Percentiles rank a stretch among this genome's conserved stretches.
Evolutionary conservation across 352 stramenopile species (phyloP).

Genomic region (Globisporangium cystogenes): DNA sequence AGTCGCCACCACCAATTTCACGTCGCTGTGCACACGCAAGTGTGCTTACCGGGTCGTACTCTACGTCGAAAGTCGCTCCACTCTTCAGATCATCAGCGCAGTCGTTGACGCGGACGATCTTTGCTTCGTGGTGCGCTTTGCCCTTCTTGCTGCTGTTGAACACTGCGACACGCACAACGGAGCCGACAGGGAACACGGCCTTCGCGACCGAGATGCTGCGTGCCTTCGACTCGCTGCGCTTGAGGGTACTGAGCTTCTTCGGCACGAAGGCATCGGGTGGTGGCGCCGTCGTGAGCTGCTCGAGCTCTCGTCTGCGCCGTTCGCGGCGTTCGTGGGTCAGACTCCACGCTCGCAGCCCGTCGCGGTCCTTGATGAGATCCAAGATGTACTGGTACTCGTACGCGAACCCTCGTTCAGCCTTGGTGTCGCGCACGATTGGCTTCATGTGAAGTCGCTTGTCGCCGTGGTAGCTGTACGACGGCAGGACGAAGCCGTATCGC

Average conservation of each 20-base stretch:
- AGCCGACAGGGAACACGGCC: conserved; percentile 37
- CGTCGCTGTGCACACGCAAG: too few relatives aligned
- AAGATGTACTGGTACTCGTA: conserved; percentile 75
- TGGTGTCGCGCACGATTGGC: conserved; percentile 26
- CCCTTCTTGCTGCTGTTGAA: conserved; percentile 9
- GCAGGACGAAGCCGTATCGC: conserved; percentile 50
- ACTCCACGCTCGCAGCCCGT: conserved; percentile 58
- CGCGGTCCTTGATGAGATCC: conserved; percentile 57
- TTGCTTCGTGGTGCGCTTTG: conserved; percentile 17
- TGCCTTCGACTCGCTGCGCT: background rate
- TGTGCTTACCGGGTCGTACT: conserved; percentile 35
- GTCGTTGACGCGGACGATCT: conserved; percentile 27
- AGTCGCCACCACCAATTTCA: background rate
- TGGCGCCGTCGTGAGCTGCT: too few relatives aligned
- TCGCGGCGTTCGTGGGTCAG: conserved; percentile 31
- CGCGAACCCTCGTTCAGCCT: conserved; percentile 38
- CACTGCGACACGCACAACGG: conserved; percentile 26
- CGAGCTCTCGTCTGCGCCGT: conserved; percentile 5
- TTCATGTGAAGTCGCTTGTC: conserved; percentile 45
- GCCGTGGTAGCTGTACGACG: conserved; percentile 40
- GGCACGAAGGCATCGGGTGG: background rate
- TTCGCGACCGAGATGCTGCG: conserved; percentile 23
- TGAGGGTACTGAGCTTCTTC: background rate
- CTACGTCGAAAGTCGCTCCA: conserved; percentile 35
- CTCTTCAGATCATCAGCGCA: conserved; percentile 3